Conservation (phyloP, 495 filamentous ascomycete genomes). For the Neurospora sp. region DNA sequence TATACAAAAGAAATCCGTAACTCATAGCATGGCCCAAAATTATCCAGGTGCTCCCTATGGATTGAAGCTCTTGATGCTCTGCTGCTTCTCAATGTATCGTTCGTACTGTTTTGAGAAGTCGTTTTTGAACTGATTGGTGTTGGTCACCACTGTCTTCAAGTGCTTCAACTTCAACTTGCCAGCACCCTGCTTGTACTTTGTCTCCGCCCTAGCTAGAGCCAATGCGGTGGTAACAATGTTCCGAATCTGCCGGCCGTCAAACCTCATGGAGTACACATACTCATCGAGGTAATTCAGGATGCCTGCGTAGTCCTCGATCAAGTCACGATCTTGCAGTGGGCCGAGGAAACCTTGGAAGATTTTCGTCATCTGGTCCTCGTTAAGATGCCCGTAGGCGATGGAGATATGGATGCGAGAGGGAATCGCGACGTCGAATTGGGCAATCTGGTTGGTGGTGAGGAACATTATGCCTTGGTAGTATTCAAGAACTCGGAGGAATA, state of each 20-base stretch:
- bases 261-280: conserved; percentile 4
- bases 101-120: background rate
- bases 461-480: conserved; percentile 45
- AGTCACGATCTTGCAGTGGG: conserved; percentile 5
- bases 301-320: conserved; percentile 8
- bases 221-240: conserved; percentile 20
- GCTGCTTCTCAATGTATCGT: background rate
- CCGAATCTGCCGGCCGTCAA: conserved; percentile 27
- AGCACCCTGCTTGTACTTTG: background rate
- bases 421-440: conserved; percentile 7
- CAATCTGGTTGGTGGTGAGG: conserved; percentile 34
- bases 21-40: background rate
- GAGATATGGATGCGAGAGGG: conserved; percentile 9
- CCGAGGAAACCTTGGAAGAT: conserved; percentile 8
- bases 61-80: background rate
- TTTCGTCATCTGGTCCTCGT: conserved; percentile 10
- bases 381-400: conserved; percentile 9
- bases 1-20: background rate
- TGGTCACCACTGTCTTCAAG: background rate
- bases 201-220: conserved; percentile 5
- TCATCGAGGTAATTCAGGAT: conserved; percentile 10
- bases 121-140: background rate
- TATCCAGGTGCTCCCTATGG: background rate
- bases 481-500: conserved; percentile 44
- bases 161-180: background rate